A percentile compares a stretch with the other conserved stretches of the same genome.
Evolutionary conservation across 345 rosid genomes (phyloP).

Genomic region (Eucalyptus sp.): DNA sequence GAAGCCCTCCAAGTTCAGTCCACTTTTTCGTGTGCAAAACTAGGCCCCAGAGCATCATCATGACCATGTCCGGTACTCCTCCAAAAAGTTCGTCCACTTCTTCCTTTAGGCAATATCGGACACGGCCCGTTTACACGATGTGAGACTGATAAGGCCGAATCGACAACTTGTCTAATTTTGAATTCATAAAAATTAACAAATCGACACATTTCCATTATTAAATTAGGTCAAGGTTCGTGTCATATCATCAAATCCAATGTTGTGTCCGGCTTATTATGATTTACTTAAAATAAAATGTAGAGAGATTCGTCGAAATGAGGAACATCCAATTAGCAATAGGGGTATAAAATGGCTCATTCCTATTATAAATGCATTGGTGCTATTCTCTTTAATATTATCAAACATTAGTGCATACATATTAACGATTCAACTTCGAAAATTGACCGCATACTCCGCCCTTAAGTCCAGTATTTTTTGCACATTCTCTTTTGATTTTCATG

Average conservation of each 20-base stretch:
- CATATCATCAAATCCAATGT: not conserved
- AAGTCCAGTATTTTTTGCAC: no score
- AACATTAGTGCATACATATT: no score
- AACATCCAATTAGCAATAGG: not conserved
- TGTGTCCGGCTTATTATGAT: not conserved
- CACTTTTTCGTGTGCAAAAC: not conserved
- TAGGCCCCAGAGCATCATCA: not conserved
- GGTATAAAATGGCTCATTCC: not conserved
- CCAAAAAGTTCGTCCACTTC: not conserved
- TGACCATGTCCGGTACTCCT: fast-evolving
- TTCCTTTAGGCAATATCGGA: not conserved
- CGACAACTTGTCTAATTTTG: not conserved
- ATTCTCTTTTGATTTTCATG: not conserved
- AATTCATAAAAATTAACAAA: no score
- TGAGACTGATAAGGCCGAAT: fast-evolving
- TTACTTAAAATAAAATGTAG: not conserved
- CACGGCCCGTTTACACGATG: not conserved
- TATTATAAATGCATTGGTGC: not conserved
- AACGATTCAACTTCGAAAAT: no score
- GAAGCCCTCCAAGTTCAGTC: not conserved
- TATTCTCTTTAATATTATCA: not conserved
- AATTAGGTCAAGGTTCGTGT: not conserved
- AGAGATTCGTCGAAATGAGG: not conserved
- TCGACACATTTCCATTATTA: not conserved
- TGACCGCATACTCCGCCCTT: not conserved